These are phyloP conservation scores for Fusarium sp. DNA, from an alignment of 2,329 filamentous ascomycete species.

Conservation along the genomic window DNA sequence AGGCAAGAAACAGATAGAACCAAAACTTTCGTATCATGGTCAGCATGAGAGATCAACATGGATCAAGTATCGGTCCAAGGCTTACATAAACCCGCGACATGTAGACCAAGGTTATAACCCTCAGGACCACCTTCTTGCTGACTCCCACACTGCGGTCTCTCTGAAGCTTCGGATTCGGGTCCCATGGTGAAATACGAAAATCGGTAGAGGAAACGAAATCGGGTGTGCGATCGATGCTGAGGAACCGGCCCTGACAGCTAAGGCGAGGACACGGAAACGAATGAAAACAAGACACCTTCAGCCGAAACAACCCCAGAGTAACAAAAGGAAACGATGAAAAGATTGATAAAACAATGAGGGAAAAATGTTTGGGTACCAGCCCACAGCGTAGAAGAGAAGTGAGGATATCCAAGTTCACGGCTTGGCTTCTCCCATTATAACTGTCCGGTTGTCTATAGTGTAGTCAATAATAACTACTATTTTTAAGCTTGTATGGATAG, in stretches of 20 bases:
- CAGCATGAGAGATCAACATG: background rate
- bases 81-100: slow-evolving; percentile 47
- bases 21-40: slow-evolving; percentile 33
- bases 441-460: background rate
- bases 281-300: background rate
- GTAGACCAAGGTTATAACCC: slow-evolving; percentile 43
- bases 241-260: background rate
- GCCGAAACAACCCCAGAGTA: background rate
- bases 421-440: background rate
- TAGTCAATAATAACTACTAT: background rate
- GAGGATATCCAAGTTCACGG: background rate
- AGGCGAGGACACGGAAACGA: background rate
- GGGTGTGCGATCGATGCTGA: background rate
- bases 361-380: background rate
- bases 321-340: background rate
- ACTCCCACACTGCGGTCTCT: slow-evolving; percentile 45
- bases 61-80: background rate
- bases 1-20: slow-evolving; percentile 43
- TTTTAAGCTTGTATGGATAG: background rate
- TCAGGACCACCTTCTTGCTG: background rate
- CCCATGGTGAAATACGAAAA: background rate
- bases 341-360: background rate
- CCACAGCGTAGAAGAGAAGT: background rate
- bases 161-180: background rate
- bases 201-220: background rate